Conservation (phyloP, 2,329 filamentous ascomycete species). For the Fusarium nematophilum region DNA sequence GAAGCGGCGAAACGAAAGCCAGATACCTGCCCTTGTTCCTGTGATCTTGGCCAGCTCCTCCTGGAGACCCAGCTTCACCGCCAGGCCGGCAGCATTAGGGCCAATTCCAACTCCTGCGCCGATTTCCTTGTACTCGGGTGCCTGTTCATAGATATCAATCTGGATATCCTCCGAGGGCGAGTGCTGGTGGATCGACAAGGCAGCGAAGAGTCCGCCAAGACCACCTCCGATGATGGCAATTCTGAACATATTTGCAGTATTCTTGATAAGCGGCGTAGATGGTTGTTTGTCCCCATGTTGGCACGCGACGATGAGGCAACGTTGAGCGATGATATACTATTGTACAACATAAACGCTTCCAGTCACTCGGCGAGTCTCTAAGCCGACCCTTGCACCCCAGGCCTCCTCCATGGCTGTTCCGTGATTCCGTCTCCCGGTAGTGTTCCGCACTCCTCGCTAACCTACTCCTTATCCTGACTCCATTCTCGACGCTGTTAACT, state of each 20-base stretch:
- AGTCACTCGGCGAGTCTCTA: no score
- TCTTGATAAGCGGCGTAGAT: not conserved
- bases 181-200: not conserved
- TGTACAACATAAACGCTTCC: not conserved
- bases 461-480: no score
- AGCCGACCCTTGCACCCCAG: no score
- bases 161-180: not conserved
- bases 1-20: not conserved
- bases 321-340: not conserved
- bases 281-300: no score
- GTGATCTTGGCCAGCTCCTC: not conserved
- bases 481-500: not conserved
- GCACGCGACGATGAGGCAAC: not conserved
- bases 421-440: no score
- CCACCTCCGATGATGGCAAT: slow-evolving; percentile 1
- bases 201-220: not conserved
- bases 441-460: no score
- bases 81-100: not conserved
- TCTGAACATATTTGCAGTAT: not conserved
- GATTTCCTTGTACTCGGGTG: not conserved
- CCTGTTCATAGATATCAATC: not conserved
- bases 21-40: not conserved
- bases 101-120: not conserved
- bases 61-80: not conserved
- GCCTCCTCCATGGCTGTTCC: not conserved